A percentile compares a stretch with the other conserved stretches of the same genome.
Conservation (phyloP, 2,329 filamentous ascomycete species). For the Fusarium nisikadoi region DNA sequence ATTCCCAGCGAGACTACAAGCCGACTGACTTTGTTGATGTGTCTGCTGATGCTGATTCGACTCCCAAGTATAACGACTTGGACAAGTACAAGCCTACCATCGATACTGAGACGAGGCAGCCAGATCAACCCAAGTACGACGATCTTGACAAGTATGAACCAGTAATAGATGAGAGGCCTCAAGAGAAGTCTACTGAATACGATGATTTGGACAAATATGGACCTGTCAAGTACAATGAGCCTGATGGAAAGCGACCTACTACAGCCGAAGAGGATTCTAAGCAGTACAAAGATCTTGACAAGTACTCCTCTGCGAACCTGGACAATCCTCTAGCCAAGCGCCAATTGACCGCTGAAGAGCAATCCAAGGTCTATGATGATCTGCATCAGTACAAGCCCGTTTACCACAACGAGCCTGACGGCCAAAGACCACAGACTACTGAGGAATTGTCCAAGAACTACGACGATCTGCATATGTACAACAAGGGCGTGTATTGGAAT, state of each 20-base stretch:
- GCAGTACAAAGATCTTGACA: conserved; percentile 52
- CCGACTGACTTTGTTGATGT: conserved; percentile 43
- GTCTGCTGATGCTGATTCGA: conserved; percentile 30
- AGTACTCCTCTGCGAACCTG: conserved; percentile 47
- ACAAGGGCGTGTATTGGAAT: conserved; percentile 46
- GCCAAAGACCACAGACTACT: conserved; percentile 42
- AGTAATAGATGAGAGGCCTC: conserved; percentile 44
- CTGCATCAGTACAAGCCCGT: conserved; percentile 52
- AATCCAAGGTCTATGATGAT: conserved; percentile 53
- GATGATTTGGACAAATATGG: conserved; percentile 53
- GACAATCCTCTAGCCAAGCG: conserved; percentile 45
- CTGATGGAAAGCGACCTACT: conserved; percentile 34
- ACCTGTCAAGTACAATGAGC: conserved; percentile 48
- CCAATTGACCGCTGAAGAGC: conserved; percentile 48
- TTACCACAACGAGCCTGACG: conserved; percentile 51
- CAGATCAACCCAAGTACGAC: conserved; percentile 42
- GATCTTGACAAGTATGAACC: conserved; percentile 53
- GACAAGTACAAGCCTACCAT: conserved; percentile 51
- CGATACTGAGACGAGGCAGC: conserved; percentile 38
- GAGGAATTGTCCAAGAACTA: conserved; percentile 52
- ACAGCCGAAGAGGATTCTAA: conserved; percentile 45
- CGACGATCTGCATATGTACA: conserved; percentile 50
- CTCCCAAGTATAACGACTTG: conserved; percentile 49
- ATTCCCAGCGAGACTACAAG: conserved; percentile 51
- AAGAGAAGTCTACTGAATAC: conserved; percentile 47